Evolutionary conservation across 2,329 filamentous ascomycete species (phyloP).

Genomic region (Phialocephala sp.): DNA sequence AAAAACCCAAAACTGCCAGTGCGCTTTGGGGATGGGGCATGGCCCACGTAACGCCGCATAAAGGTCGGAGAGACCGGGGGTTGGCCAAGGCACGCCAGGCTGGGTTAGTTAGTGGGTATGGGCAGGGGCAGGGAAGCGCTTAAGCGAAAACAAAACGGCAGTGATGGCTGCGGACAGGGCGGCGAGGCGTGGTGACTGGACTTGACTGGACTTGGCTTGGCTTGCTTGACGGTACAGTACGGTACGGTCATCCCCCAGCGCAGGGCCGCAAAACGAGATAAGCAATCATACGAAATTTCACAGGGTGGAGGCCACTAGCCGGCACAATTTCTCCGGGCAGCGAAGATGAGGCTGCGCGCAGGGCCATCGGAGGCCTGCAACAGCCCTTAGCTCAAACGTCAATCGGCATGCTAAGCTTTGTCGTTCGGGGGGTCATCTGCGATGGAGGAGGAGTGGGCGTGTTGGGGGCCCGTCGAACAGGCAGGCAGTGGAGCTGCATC

Average conservation of each 20-base stretch:
- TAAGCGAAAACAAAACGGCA: conserved; percentile 1
- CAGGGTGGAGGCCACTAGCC: conserved; percentile 9
- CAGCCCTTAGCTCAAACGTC: conserved; percentile 24
- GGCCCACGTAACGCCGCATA: neutral
- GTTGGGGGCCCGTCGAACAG: neutral
- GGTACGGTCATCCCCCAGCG: neutral
- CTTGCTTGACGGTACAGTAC: too few relatives aligned
- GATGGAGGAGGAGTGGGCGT: too few relatives aligned
- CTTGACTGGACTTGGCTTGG: too few relatives aligned
- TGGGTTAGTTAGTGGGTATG: too few relatives aligned
- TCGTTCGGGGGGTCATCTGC: neutral
- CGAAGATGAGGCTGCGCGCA: neutral
- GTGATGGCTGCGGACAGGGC: neutral
- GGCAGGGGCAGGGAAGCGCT: too few relatives aligned
- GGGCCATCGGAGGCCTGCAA: neutral
- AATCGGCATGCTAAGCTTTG: conserved; percentile 32
- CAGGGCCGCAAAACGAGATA: neutral
- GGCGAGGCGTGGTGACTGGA: neutral
- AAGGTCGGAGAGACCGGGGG: conserved; percentile 13
- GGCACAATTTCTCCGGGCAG: conserved; percentile 21
- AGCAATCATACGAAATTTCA: conserved; percentile 12
- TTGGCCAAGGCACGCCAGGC: neutral
- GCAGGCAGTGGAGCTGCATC: conserved; percentile 3
- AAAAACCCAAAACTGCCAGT: neutral
- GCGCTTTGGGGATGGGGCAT: too few relatives aligned